phyloP scores from a whole-genome alignment of 164 flowering plant genomes.

The Pachysandra terminalis region DNA sequence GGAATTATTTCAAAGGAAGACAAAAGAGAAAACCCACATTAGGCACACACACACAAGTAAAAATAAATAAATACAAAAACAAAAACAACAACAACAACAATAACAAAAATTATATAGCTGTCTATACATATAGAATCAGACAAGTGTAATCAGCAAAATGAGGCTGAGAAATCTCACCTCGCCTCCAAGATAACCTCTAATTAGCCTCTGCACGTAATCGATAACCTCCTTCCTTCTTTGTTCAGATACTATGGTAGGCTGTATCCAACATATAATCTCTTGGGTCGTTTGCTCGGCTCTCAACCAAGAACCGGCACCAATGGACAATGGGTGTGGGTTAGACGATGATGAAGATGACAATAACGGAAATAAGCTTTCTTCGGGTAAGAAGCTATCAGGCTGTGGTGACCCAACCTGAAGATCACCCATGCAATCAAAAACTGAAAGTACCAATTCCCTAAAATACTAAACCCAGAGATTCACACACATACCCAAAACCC shows the following conservation, averaged over 20 bases:
- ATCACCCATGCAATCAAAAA: constrained; percentile 35
- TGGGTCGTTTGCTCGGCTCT: constrained; percentile 34
- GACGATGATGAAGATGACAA: neutral
- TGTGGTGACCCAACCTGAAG: constrained; percentile 20
- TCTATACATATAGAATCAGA: no score
- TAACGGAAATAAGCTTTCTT: constrained; percentile 5
- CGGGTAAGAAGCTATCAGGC: constrained; percentile 23
- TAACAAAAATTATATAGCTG: no score
- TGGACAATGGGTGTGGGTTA: neutral
- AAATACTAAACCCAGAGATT: neutral
- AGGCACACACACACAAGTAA: no score
- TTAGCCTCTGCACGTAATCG: constrained; percentile 62
- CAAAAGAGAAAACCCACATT: no score
- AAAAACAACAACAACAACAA: no score
- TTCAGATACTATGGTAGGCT: constrained; percentile 51
- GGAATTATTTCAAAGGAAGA: no score
- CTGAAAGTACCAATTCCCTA: neutral
- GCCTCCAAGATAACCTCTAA: constrained; percentile 41
- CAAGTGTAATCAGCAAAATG: neutral
- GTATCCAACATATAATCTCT: constrained; percentile 41
- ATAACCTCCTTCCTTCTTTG: constrained; percentile 60
- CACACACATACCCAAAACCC: neutral
- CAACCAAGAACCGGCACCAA: constrained; percentile 23
- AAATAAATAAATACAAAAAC: no score
- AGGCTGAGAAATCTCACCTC: constrained; percentile 44